A percentile compares a stretch with the other conserved stretches of the same genome.
These are phyloP conservation scores for Aureobasidium namibiae DNA, from an alignment of 2,329 filamentous ascomycete species.

Conservation along the genomic window DNA sequence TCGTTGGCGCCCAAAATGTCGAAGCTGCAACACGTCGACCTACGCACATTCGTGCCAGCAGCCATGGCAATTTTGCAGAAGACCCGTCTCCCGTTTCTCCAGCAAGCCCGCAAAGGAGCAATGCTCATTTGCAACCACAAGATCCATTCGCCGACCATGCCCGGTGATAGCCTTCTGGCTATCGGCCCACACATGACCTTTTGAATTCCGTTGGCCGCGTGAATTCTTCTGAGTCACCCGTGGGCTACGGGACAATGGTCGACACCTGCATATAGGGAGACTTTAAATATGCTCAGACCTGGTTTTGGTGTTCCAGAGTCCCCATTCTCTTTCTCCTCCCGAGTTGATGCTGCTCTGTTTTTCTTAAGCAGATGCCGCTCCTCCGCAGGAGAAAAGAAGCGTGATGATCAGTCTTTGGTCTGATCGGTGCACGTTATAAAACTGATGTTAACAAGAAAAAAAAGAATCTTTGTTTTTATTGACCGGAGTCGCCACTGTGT, in stretches of 20 bases:
- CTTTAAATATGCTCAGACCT: conserved; percentile 30
- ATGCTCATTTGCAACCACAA: conserved; percentile 21
- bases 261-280: conserved; percentile 22
- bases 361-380: conserved; percentile 24
- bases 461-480: conserved; percentile 22
- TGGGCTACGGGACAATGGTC: conserved; percentile 19
- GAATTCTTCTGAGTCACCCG: conserved; percentile 32
- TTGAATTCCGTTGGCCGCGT: conserved; percentile 28
- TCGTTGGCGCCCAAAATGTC: conserved; percentile 34
- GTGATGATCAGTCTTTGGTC: conserved; percentile 29
- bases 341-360: conserved; percentile 14
- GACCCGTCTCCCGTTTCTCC: conserved; percentile 35
- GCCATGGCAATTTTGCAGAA: conserved; percentile 34
- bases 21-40: conserved; percentile 34
- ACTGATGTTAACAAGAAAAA: conserved; percentile 20
- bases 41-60: conserved; percentile 36
- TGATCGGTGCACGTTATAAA: conserved; percentile 25
- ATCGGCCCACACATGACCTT: conserved; percentile 37
- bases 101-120: conserved; percentile 21
- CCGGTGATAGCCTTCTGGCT: conserved; percentile 30
- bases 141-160: conserved; percentile 34
- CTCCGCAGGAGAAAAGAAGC: conserved; percentile 29
- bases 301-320: conserved; percentile 20
- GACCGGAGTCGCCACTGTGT: conserved; percentile 25
- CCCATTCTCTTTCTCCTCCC: conserved; percentile 10